Evolutionary conservation across 805 yeast species (phyloP).

Genomic region (Tetrapisispora taiwanensis): DNA sequence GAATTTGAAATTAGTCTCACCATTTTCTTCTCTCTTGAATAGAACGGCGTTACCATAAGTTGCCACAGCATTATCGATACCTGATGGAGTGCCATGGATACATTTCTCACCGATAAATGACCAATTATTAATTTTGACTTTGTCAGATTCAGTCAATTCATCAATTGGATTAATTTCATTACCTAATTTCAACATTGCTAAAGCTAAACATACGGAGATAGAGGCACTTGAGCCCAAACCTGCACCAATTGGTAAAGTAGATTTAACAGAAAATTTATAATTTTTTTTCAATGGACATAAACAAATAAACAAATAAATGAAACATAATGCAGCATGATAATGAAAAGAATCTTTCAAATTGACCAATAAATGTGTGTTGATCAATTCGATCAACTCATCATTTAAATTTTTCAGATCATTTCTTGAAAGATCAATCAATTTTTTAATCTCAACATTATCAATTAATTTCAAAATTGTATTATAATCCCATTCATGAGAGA

Average conservation of each 20-base stretch:
- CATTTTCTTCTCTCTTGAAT: conserved; percentile 48
- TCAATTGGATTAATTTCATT: conserved; percentile 36
- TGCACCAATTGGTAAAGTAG: conserved; percentile 90
- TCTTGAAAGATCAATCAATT: conserved; percentile 8
- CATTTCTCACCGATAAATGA: conserved; percentile 90
- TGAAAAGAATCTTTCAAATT: conserved; percentile 48
- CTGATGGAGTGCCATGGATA: conserved; percentile 93
- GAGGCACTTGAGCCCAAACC: conserved; percentile 95
- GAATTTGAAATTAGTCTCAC: conserved; percentile 17
- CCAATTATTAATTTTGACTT: conserved; percentile 70
- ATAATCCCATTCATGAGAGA: conserved; percentile 51
- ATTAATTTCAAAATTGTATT: neutral
- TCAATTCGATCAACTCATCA: conserved; percentile 44
- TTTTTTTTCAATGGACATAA: conserved; percentile 45
- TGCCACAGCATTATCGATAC: conserved; percentile 94
- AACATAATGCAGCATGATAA: conserved; percentile 70
- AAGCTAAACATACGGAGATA: conserved; percentile 69
- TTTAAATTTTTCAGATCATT: conserved; percentile 44
- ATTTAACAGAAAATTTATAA: conserved; percentile 54
- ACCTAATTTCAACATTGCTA: conserved; percentile 59
- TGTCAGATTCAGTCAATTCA: conserved; percentile 33
- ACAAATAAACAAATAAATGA: conserved; percentile 63
- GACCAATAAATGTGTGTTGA: conserved; percentile 34
- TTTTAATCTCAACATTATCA: neutral
- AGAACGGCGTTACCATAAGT: conserved; percentile 92